phyloP scores from a whole-genome alignment of 495 filamentous ascomycete genomes.

The Pyronema domesticum region DNA sequence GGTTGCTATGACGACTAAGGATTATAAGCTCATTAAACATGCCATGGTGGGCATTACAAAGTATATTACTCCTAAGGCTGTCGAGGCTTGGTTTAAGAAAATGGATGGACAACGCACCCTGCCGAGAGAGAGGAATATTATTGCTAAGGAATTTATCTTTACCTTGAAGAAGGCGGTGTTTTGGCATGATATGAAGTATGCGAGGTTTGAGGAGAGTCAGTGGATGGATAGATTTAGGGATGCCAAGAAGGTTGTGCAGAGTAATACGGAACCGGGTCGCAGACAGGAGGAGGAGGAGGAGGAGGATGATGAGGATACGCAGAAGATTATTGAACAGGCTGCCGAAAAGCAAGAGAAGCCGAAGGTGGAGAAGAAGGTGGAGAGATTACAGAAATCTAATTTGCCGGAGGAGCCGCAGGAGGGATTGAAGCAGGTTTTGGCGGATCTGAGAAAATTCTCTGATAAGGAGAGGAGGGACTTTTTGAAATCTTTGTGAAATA shows the following conservation, averaged over 20 bases:
- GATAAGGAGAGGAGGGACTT: background rate
- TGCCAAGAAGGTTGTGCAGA: background rate
- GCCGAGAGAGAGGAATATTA: background rate
- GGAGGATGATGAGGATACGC: background rate
- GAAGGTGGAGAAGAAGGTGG: too few relatives aligned
- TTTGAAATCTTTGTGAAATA: background rate
- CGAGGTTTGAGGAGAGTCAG: background rate
- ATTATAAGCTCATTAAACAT: background rate
- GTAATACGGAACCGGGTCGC: too few relatives aligned
- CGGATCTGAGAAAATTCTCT: background rate
- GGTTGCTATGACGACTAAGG: background rate
- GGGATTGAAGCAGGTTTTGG: background rate
- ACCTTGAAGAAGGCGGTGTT: slow-evolving; percentile 1
- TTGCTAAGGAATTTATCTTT: background rate
- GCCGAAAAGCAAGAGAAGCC: too few relatives aligned
- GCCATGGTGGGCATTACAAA: background rate
- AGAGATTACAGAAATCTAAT: too few relatives aligned
- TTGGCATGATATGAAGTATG: background rate
- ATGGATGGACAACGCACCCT: background rate
- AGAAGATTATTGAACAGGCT: too few relatives aligned
- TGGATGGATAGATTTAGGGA: background rate
- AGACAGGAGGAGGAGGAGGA: background rate
- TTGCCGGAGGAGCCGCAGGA: background rate
- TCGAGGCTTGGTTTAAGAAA: background rate
- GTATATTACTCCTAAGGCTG: background rate